phyloP scores from a whole-genome alignment of 2,329 filamentous ascomycete species.

The Botrytis fabae region DNA sequence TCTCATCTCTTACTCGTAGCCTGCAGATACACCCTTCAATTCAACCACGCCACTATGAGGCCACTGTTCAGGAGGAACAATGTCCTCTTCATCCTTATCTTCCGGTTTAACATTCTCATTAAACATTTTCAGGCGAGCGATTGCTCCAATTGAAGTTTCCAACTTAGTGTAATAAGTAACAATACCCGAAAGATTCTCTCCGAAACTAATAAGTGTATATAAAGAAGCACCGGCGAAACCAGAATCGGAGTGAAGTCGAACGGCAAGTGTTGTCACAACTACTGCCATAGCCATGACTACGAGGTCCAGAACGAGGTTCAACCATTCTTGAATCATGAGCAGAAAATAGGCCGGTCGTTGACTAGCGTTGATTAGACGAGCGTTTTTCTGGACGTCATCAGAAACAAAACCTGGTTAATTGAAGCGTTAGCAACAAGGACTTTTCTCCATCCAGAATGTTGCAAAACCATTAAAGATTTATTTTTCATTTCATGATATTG shows the following conservation, averaged over 20 bases:
- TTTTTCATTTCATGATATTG: background rate
- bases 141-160: background rate
- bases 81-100: background rate
- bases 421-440: background rate
- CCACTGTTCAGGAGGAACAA: background rate
- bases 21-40: background rate
- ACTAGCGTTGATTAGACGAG: conserved; percentile 51
- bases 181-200: background rate
- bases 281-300: conserved; percentile 28
- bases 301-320: conserved; percentile 45
- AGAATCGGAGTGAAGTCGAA: background rate
- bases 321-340: conserved; percentile 58
- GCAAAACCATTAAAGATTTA: background rate
- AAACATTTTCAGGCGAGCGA: background rate
- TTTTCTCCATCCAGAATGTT: background rate
- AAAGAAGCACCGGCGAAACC: background rate
- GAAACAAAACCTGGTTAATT: conserved; percentile 7
- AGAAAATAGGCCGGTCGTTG: conserved; percentile 60
- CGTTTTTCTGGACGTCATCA: conserved; percentile 39
- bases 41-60: background rate
- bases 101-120: background rate
- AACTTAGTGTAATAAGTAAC: background rate
- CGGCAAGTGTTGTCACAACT: background rate
- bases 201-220: background rate
- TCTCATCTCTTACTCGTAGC: background rate